phyloP scores from a whole-genome alignment of 345 rosid genomes.

The Salix dunnii region DNA sequence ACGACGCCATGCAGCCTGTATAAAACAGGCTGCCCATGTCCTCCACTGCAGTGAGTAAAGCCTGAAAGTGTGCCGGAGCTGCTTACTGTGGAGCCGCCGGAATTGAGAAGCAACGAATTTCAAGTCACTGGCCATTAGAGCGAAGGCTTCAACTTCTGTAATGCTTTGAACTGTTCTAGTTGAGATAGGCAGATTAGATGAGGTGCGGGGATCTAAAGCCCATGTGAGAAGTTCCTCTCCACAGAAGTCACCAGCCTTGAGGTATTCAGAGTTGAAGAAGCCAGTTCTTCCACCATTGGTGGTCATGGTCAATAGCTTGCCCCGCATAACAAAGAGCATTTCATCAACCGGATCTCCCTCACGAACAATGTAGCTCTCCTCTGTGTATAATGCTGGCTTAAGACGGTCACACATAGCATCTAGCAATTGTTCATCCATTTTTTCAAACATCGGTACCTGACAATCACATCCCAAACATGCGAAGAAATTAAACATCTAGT shows the following conservation, averaged over 20 bases:
- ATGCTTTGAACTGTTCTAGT: constrained; percentile 73
- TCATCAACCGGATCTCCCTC: constrained; percentile 92
- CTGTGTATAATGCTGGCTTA: constrained; percentile 77
- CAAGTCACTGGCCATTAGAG: constrained; percentile 74
- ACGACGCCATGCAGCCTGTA: constrained; percentile 92
- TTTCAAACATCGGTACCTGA: constrained; percentile 84
- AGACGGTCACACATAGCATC: constrained; percentile 88
- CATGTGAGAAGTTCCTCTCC: constrained; percentile 93
- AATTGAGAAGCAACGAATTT: constrained; percentile 81
- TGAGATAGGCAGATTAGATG: constrained; percentile 78
- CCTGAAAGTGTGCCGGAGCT: constrained; percentile 77
- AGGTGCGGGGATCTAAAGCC: constrained; percentile 86
- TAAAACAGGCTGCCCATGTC: constrained; percentile 89
- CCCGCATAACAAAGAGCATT: constrained; percentile 95
- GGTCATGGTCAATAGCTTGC: constrained; percentile 62
- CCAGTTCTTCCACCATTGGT: constrained; percentile 85
- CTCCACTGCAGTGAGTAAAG: constrained; percentile 88
- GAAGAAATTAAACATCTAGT: neutral
- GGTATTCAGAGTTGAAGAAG: constrained; percentile 67
- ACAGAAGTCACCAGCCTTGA: constrained; percentile 81
- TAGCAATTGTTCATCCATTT: constrained; percentile 76
- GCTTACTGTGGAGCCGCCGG: constrained; percentile 84
- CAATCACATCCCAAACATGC: constrained; percentile 1
- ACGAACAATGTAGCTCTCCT: constrained; percentile 75
- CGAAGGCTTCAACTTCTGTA: constrained; percentile 87